A percentile compares a stretch with the other conserved stretches of the same genome.
Conservation (phyloP, 176 grass and related monocot genomes). For the Carex littledalei region DNA sequence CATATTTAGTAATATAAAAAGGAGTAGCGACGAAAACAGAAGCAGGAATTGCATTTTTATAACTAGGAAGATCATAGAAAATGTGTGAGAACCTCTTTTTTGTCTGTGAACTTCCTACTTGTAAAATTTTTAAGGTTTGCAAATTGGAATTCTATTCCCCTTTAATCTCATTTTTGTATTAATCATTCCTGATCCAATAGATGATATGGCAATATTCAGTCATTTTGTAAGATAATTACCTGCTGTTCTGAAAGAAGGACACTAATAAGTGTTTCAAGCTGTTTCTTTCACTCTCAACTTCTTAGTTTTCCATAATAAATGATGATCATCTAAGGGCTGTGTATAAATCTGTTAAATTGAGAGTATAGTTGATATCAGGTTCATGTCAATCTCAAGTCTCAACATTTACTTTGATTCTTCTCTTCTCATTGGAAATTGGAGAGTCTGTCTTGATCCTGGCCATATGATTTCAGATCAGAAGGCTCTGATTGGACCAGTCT, state of each 20-base stretch:
- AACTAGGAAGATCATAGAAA: not conserved
- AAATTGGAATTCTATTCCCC: not conserved
- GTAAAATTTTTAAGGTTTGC: not conserved
- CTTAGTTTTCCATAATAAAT: not conserved
- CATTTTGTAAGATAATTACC: not conserved
- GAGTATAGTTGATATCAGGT: not conserved
- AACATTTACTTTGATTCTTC: not conserved
- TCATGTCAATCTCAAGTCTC: not conserved
- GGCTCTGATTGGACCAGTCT: not conserved
- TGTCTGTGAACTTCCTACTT: not conserved
- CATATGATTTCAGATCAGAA: not conserved
- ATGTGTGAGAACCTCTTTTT: not conserved
- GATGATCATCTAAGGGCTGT: not conserved
- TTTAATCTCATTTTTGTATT: not conserved
- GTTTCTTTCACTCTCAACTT: not conserved
- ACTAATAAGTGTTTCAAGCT: not conserved
- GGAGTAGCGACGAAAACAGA: not conserved
- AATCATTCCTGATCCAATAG: not conserved
- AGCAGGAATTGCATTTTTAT: not conserved
- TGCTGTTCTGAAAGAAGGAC: not conserved
- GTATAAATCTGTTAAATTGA: not conserved
- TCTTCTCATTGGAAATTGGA: not conserved
- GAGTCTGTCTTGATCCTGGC: not conserved
- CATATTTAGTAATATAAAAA: not conserved
- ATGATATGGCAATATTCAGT: not conserved